Evolutionary conservation across 441 rosid species (phyloP).

Genomic region (Pelargonium fulgidum): DNA sequence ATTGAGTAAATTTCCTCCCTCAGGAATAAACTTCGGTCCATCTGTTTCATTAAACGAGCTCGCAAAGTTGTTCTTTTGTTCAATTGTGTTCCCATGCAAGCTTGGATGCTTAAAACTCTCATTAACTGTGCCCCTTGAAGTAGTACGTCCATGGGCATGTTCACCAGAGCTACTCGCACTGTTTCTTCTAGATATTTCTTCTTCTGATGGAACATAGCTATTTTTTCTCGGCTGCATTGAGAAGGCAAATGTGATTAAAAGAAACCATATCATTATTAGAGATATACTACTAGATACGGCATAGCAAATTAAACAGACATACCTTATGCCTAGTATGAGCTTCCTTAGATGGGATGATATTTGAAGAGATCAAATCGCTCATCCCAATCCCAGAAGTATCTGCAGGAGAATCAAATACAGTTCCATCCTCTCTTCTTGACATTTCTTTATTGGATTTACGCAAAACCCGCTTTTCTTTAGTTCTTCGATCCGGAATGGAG

Average conservation of each 20-base stretch:
- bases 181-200: slow-evolving; percentile 30
- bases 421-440: slow-evolving; percentile 33
- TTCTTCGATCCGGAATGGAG: slow-evolving; percentile 39
- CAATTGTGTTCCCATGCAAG: slow-evolving; percentile 23
- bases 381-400: slow-evolving; percentile 27
- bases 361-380: slow-evolving; percentile 3
- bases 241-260: not conserved
- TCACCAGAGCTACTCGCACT: slow-evolving; percentile 29
- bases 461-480: slow-evolving; percentile 31
- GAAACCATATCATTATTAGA: not conserved
- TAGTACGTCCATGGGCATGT: slow-evolving; percentile 29
- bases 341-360: no score
- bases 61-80: slow-evolving; percentile 33
- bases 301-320: not conserved
- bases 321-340: slow-evolving; percentile 38
- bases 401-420: slow-evolving; percentile 27
- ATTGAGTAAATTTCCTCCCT: slow-evolving; percentile 19
- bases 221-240: slow-evolving; percentile 36
- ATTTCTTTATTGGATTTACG: slow-evolving; percentile 37
- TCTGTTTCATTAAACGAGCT: slow-evolving; percentile 25
- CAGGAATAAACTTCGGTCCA: slow-evolving; percentile 15
- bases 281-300: not conserved
- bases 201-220: slow-evolving; percentile 26
- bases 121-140: slow-evolving; percentile 22
- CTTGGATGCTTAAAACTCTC: slow-evolving; percentile 28